Conservation (phyloP, 2,329 filamentous ascomycete genomes). For the Diaporthe batatas region DNA sequence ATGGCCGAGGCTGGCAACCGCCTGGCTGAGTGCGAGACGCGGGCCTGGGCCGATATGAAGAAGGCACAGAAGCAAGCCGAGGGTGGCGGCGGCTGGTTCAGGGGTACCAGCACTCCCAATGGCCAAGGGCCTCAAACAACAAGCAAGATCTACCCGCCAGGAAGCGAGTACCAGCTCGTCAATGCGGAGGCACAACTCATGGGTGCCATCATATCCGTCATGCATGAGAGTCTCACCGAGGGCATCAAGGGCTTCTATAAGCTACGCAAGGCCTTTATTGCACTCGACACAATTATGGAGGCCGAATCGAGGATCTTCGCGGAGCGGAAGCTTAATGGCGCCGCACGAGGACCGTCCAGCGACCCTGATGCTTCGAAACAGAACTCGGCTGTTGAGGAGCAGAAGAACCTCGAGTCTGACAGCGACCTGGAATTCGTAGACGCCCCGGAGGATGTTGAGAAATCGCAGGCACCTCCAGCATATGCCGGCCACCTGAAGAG, state of each 20-base stretch:
- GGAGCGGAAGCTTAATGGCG: constrained; percentile 41
- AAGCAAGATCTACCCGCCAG: constrained; percentile 78
- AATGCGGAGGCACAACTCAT: constrained; percentile 90
- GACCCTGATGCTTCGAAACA: not conserved
- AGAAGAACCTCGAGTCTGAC: constrained; percentile 44
- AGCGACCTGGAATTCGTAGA: constrained; percentile 69
- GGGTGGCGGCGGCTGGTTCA: constrained; percentile 45
- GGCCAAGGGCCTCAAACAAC: constrained; percentile 53
- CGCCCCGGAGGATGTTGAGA: constrained; percentile 59
- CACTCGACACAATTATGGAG: constrained; percentile 83
- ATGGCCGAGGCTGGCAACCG: constrained; percentile 85
- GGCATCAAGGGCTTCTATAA: constrained; percentile 94
- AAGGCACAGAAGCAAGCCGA: constrained; percentile 75
- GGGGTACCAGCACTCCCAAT: constrained; percentile 43
- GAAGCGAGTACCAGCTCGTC: constrained; percentile 88
- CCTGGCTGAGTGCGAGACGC: constrained; percentile 81
- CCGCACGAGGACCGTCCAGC: not conserved
- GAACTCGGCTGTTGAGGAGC: not conserved
- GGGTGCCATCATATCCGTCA: constrained; percentile 86
- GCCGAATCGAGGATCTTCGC: constrained; percentile 71
- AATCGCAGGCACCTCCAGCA: constrained; percentile 59
- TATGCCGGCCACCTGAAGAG: constrained; percentile 61
- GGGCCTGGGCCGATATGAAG: constrained; percentile 81
- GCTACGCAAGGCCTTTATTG: constrained; percentile 87
- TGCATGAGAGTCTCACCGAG: constrained; percentile 94